Evolutionary conservation across 768 basidiomycete genomes (phyloP).

Genomic region (Panellus pusillus): DNA sequence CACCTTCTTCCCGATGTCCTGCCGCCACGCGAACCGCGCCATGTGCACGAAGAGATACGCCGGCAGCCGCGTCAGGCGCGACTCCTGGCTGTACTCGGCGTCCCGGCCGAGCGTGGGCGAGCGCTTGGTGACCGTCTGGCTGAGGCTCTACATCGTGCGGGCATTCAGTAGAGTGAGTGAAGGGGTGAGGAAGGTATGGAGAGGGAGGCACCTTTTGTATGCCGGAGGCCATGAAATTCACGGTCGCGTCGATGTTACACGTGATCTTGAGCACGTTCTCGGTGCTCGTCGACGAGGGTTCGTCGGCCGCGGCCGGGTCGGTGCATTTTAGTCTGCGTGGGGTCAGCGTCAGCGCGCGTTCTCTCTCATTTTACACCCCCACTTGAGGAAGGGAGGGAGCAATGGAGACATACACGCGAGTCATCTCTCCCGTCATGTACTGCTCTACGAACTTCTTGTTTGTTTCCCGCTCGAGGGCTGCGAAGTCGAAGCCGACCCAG

Average conservation of each 20-base stretch:
- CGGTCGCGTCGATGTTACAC: slow-evolving; percentile 85
- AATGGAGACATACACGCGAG: slow-evolving; percentile 54
- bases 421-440: slow-evolving; percentile 77
- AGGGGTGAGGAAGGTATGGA: neutral
- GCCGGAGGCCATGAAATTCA: slow-evolving; percentile 87
- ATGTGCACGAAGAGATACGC: slow-evolving; percentile 87
- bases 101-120: slow-evolving; percentile 78
- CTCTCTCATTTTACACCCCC: neutral
- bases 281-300: slow-evolving; percentile 56
- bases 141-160: too few relatives aligned
- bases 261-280: slow-evolving; percentile 88
- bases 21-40: slow-evolving; percentile 95
- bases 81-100: slow-evolving; percentile 78
- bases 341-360: slow-evolving; percentile 3
- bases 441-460: slow-evolving; percentile 74
- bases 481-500: slow-evolving; percentile 36
- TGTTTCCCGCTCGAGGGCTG: too few relatives aligned
- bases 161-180: slow-evolving; percentile 51
- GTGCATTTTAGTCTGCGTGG: slow-evolving; percentile 67
- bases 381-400: neutral
- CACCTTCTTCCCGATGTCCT: slow-evolving; percentile 87
- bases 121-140: slow-evolving; percentile 82
- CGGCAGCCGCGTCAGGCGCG: slow-evolving; percentile 82
- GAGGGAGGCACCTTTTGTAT: slow-evolving; percentile 64
- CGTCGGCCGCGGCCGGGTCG: slow-evolving; percentile 68